Conservation (phyloP, 108 stramenopile species). For the Cyclotella atomus region DNA sequence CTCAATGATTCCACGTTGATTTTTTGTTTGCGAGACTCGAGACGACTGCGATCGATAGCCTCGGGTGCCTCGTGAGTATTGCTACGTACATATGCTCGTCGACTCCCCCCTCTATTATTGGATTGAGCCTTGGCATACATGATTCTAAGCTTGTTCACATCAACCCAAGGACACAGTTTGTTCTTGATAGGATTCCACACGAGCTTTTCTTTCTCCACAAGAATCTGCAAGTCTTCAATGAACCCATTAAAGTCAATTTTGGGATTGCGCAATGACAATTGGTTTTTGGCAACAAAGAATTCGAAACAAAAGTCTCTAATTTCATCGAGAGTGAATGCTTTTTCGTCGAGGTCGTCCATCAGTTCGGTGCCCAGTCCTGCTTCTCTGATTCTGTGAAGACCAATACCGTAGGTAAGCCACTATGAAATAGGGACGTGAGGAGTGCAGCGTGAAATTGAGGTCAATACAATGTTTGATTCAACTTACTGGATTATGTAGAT, state of each 20-base stretch:
- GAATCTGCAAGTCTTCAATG: slow-evolving; percentile 15
- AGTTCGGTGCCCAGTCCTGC: slow-evolving; percentile 22
- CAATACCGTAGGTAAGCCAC: slow-evolving; percentile 70
- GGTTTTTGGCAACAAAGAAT: slow-evolving; percentile 5
- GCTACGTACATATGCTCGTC: too few relatives aligned
- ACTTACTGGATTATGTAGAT: slow-evolving; percentile 59
- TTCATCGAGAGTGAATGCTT: slow-evolving; percentile 50
- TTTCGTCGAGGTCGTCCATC: slow-evolving; percentile 70
- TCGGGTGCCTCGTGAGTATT: background rate
- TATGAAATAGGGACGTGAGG: too few relatives aligned
- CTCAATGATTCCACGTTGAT: too few relatives aligned
- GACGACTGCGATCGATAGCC: too few relatives aligned
- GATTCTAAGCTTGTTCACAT: slow-evolving; percentile 25
- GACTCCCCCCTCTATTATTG: background rate
- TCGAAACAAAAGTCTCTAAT: slow-evolving; percentile 34
- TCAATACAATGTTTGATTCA: too few relatives aligned
- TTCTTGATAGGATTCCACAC: slow-evolving; percentile 41
- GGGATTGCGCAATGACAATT: slow-evolving; percentile 35
- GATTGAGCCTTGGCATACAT: slow-evolving; percentile 15
- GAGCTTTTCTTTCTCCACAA: slow-evolving; percentile 22
- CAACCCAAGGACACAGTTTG: slow-evolving; percentile 29
- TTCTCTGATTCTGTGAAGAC: slow-evolving; percentile 75
- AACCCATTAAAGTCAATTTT: slow-evolving; percentile 24
- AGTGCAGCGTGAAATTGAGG: too few relatives aligned
- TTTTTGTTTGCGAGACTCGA: too few relatives aligned